phyloP scores from a whole-genome alignment of 1,284 basidiomycete genomes.

The Trametes versicolor region DNA sequence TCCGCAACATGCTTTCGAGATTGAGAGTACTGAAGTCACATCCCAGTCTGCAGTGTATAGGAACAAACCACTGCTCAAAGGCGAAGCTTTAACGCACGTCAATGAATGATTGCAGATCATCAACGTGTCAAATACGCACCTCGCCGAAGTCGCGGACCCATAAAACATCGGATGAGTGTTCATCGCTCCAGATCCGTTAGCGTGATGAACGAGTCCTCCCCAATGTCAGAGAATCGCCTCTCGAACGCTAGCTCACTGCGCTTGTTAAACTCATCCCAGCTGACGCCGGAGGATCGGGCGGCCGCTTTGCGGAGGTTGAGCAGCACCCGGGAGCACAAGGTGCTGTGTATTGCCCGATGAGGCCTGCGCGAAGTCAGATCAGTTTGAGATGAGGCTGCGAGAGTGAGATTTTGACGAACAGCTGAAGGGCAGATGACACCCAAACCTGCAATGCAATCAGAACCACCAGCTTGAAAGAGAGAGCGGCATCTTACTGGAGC shows the following conservation, averaged over 20 bases:
- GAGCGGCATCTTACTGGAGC: not conserved
- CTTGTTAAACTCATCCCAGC: constrained; percentile 13
- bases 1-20: too few species aligned
- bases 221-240: not conserved
- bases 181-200: not conserved
- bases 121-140: too few species aligned
- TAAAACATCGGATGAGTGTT: too few species aligned
- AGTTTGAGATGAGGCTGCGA: not conserved
- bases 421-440: constrained; percentile 15
- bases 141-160: too few species aligned
- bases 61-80: too few species aligned
- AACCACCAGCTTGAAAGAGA: too few species aligned
- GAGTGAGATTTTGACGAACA: not conserved
- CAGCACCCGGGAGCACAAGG: constrained; percentile 18
- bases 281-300: constrained; percentile 7
- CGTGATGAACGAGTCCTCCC: not conserved
- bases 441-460: not conserved
- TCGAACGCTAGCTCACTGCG: constrained; percentile 9
- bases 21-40: too few species aligned
- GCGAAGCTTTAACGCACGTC: too few species aligned
- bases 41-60: too few species aligned
- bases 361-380: not conserved
- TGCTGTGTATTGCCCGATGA: constrained; percentile 14
- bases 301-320: constrained; percentile 17
- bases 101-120: too few species aligned